These are phyloP conservation scores for Lecanosticta acicola DNA, from an alignment of 2,329 filamentous ascomycete genomes.

Conservation along the genomic window DNA sequence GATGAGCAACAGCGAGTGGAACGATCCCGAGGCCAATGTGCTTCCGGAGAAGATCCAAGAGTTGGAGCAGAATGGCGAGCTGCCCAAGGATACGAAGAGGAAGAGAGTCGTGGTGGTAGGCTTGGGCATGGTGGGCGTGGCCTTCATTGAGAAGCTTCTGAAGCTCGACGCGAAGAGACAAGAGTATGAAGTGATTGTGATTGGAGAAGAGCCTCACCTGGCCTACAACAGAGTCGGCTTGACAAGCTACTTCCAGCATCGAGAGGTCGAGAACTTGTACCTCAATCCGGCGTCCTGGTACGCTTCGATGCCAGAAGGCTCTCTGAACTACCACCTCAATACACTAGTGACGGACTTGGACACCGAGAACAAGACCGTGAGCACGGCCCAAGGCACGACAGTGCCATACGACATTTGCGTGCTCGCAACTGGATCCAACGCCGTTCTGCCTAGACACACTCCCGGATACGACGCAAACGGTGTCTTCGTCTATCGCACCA, in stretches of 20 bases:
- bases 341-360: conserved; percentile 65
- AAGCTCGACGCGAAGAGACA: conserved; percentile 71
- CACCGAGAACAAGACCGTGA: conserved; percentile 58
- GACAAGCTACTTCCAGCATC: conserved; percentile 82
- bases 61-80: conserved; percentile 30
- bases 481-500: conserved; percentile 84
- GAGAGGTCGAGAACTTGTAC: conserved; percentile 80
- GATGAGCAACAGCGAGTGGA: conserved; percentile 43
- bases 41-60: conserved; percentile 41
- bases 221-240: conserved; percentile 89
- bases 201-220: conserved; percentile 81
- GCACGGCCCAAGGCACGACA: conserved; percentile 62
- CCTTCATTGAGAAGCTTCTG: conserved; percentile 72
- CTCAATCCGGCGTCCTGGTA: conserved; percentile 82
- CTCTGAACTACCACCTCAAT: conserved; percentile 70
- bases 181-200: conserved; percentile 75
- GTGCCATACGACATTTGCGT: conserved; percentile 76
- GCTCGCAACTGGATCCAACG: conserved; percentile 80
- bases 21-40: conserved; percentile 42
- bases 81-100: conserved; percentile 36
- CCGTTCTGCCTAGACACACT: conserved; percentile 64
- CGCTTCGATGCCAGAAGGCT: conserved; percentile 57
- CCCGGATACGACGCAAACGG: conserved; percentile 74
- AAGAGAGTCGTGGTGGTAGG: conserved; percentile 78
- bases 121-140: conserved; percentile 69